Percentiles rank a stretch among this genome's conserved stretches.
Evolutionary conservation across 2,329 filamentous ascomycete species (phyloP).

Genomic region (Sarocladium brachiariae): DNA sequence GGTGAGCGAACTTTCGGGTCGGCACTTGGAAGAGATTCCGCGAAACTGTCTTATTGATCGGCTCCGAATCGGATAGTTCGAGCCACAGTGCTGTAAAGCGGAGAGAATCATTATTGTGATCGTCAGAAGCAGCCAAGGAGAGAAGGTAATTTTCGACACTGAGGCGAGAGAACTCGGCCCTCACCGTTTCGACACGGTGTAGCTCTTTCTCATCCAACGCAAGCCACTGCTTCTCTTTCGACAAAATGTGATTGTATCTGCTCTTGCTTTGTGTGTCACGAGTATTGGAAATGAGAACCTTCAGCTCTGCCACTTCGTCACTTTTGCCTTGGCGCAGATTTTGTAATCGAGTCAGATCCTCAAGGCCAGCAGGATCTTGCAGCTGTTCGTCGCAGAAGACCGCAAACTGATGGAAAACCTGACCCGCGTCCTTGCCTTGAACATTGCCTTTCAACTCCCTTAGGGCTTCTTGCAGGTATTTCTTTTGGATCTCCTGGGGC

Average conservation of each 20-base stretch:
- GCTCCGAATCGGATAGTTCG: conserved; percentile 68
- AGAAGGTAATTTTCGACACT: conserved; percentile 91
- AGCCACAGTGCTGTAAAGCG: conserved; percentile 94
- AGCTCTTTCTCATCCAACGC: conserved; percentile 87
- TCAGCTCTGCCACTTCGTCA: conserved; percentile 70
- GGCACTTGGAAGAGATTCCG: conserved; percentile 67
- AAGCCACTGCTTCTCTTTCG: conserved; percentile 79
- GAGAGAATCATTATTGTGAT: conserved; percentile 81
- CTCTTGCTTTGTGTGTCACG: conserved; percentile 46
- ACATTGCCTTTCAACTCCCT: conserved; percentile 66
- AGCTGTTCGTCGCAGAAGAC: conserved; percentile 92
- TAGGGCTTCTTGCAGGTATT: conserved; percentile 79
- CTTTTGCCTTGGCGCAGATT: conserved; percentile 74
- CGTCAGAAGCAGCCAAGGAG: conserved; percentile 76
- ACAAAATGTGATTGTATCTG: conserved; percentile 52
- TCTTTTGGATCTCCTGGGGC: conserved; percentile 79
- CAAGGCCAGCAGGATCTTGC: conserved; percentile 74
- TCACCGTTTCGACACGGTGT: conserved; percentile 65
- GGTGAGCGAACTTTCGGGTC: conserved; percentile 81
- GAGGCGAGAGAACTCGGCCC: conserved; percentile 77
- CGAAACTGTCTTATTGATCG: conserved; percentile 70
- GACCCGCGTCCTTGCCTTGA: conserved; percentile 67
- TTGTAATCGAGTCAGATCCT: conserved; percentile 76
- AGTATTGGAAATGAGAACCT: conserved; percentile 47
- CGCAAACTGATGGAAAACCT: conserved; percentile 92